phyloP scores from a whole-genome alignment of 2,329 filamentous ascomycete species.

The Beauveria scarabaeidicola region DNA sequence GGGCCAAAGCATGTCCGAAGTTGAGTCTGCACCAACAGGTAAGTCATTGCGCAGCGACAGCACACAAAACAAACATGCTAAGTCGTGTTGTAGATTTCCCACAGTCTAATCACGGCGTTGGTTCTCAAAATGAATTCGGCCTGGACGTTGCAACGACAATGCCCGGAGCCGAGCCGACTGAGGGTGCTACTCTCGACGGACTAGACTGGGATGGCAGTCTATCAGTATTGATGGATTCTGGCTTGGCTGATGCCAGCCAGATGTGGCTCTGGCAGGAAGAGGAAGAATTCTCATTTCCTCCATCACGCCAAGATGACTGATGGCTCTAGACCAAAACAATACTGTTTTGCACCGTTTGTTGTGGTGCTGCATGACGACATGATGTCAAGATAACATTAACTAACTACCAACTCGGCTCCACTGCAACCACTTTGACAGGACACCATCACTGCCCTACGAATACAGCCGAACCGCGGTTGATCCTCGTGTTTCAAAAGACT shows the following conservation, averaged over 20 bases:
- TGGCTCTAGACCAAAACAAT: too few relatives aligned
- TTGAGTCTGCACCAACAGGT: not conserved
- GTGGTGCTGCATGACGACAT: too few relatives aligned
- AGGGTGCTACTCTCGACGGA: not conserved
- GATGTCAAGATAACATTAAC: too few relatives aligned
- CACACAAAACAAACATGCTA: not conserved
- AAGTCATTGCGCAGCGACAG: not conserved
- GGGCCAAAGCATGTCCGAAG: not conserved
- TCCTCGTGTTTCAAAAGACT: too few relatives aligned
- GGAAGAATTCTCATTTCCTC: not conserved
- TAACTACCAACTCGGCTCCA: too few relatives aligned
- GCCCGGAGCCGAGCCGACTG: not conserved
- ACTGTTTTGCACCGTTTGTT: too few relatives aligned
- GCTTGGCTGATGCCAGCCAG: constrained; percentile 8
- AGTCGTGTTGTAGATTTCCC: not conserved
- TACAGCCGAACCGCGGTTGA: too few relatives aligned
- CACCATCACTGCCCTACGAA: too few relatives aligned
- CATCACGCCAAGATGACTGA: not conserved
- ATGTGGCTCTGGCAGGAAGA: constrained; percentile 10
- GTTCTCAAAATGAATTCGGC: not conserved
- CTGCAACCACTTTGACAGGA: too few relatives aligned
- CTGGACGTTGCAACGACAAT: not conserved
- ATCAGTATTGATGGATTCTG: constrained; percentile 6
- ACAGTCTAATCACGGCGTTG: not conserved
- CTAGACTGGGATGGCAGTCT: constrained; percentile 7